phyloP scores from a whole-genome alignment of 2,329 filamentous ascomycete species.

The Graphilbum fragrans region DNA sequence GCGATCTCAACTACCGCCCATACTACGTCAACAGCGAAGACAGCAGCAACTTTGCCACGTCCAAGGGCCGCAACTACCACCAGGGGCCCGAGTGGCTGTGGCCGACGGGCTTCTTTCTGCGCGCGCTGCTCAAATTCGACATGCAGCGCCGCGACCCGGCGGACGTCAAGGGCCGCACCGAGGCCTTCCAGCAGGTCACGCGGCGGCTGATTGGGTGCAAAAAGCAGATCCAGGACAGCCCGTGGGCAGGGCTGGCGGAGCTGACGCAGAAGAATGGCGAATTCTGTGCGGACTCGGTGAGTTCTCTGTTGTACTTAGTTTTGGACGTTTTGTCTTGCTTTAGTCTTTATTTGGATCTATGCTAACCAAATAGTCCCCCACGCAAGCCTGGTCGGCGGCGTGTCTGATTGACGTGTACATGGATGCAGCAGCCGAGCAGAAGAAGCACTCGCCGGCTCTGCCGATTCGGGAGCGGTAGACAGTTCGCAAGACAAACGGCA shows the following conservation, averaged over 20 bases:
- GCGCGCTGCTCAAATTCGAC: slow-evolving; percentile 85
- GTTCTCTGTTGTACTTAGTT: slow-evolving; percentile 20
- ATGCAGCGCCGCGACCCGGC: slow-evolving; percentile 51
- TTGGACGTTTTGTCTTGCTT: background rate
- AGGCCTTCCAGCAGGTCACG: slow-evolving; percentile 92
- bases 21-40: slow-evolving; percentile 96
- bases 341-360: background rate
- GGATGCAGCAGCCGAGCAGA: slow-evolving; percentile 57
- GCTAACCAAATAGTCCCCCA: slow-evolving; percentile 54
- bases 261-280: slow-evolving; percentile 83
- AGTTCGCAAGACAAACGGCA: too few relatives aligned
- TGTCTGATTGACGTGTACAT: slow-evolving; percentile 95
- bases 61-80: slow-evolving; percentile 94
- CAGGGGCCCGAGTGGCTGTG: slow-evolving; percentile 97
- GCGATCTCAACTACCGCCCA: slow-evolving; percentile 83
- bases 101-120: slow-evolving; percentile 91
- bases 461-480: too few relatives aligned
- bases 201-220: slow-evolving; percentile 73
- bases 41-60: slow-evolving; percentile 77
- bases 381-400: slow-evolving; percentile 90
- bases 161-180: slow-evolving; percentile 56
- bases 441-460: slow-evolving; percentile 4
- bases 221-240: slow-evolving; percentile 63
- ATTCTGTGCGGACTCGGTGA: slow-evolving; percentile 76
- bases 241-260: slow-evolving; percentile 87